Base-by-base conservation (phyloP, 2,329 filamentous ascomycete species). In the Fusarium mexicanum region DNA sequence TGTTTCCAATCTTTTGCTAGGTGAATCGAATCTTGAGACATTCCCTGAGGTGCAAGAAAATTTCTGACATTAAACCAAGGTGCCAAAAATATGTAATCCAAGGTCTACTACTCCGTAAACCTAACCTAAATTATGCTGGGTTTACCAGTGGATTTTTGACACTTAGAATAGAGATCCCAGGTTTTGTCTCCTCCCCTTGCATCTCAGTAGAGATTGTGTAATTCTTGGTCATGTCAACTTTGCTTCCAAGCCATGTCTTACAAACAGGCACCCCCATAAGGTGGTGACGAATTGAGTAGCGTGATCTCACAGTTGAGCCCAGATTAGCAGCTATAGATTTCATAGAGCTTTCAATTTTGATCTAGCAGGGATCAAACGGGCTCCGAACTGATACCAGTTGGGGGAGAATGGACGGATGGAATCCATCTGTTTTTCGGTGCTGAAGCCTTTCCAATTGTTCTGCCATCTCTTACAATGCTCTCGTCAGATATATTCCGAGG, bases 1-100 rank as follows among this genome's bases (percentile, higher is more conserved):
- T 40, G 37, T 62, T 68, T 72, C 35, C 31, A 54, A 33, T 50
- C 31, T 29, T 44, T 47, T 61, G 46, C 41, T 16, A 48, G 40
- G 66, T 70, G 66, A 70, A 38, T 22, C 20, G 66, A 70, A 38
- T 22, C 20, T 47, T 37, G 44, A 38, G 50, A 48, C 31, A 38
- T 43, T 18, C 17, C 31, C 31, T 24, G n/a, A 35, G n/a, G 48
- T 12, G n/a, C 17, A 24, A 35, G 12, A 51, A 51, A 51, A 51
- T 11, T 24, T 35, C 12, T 35, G 22, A 20, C 48, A 35, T 51
- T 11, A 18, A 51, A 35, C 17, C 31, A 51, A 35, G 47, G 22
- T 50, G 29, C 22, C 16, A 33, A 13, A n/a, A 50, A 13, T 33
- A 50, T 50, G n/a, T 13, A 33, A 17, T n/a, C 47, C 29, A 18